Evolutionary conservation across 1,284 basidiomycete species (phyloP).

Genomic region (Cerioporus squamosus): DNA sequence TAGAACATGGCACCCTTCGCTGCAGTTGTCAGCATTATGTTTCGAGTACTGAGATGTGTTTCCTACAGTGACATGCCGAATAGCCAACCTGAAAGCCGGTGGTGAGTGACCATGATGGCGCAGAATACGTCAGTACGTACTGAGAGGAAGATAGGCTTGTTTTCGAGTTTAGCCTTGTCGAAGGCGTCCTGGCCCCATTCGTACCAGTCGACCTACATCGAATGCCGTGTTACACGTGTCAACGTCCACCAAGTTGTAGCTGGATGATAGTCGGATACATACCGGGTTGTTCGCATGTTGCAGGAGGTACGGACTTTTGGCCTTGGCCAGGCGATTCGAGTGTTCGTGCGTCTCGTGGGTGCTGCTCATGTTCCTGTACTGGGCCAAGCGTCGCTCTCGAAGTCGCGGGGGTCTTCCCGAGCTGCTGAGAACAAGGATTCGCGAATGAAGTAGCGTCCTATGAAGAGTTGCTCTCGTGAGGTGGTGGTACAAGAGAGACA

Average conservation of each 20-base stretch:
- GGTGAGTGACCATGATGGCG: background rate
- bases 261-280: conserved; percentile 14
- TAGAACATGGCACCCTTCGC: conserved; percentile 36
- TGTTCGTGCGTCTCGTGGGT: background rate
- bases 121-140: conserved; percentile 12
- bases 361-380: conserved; percentile 1
- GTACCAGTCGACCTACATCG: conserved; percentile 42
- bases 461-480: too few species aligned
- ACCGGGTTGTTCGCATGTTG: conserved; percentile 50
- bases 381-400: background rate
- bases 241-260: too few species aligned
- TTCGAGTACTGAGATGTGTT: too few species aligned
- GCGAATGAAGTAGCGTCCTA: too few species aligned
- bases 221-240: background rate
- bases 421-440: too few species aligned
- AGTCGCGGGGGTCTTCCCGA: background rate
- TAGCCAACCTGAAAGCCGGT: conserved; percentile 40
- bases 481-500: too few species aligned
- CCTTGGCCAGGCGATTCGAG: conserved; percentile 39
- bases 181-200: conserved; percentile 48
- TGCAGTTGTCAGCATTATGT: background rate
- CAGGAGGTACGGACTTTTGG: conserved; percentile 48
- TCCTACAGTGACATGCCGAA: conserved; percentile 41
- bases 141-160: conserved; percentile 48
- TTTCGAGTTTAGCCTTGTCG: conserved; percentile 39